Evolutionary conservation across 2,329 filamentous ascomycete genomes (phyloP), one percentile per base, ranked within the genome.

Genomic region (Cytospora schulzeri): DNA sequence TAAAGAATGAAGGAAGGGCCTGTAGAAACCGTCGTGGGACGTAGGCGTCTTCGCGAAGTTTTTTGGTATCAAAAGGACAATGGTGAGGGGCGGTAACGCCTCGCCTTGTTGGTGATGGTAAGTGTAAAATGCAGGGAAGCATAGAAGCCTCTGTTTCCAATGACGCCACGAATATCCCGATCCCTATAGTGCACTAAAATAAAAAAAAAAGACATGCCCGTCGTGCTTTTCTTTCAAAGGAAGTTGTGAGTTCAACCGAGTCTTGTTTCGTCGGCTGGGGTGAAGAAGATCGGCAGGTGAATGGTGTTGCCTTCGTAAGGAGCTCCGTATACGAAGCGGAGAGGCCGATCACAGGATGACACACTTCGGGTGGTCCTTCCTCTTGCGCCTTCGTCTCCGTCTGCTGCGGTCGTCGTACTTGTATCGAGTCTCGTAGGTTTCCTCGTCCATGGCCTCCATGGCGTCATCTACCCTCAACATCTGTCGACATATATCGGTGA

Each of bases 401-500:
- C 45, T 62, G 31, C 55, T 62, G 31, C 55, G 52, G 52, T 67
- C 65, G 45, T 65, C 50, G 41, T 60, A 48, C 62, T 64, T 62
- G 55, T 65, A 65, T 28, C 65, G 55, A 31, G 60, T 56, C 38
- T 62, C 60, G 60, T 54, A 62, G 12, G 60, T 62, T 31, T 64
- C 62, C 35, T 63, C 61, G n/a, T 63, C 61, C 61, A 63, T 53
- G 14, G 54, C 61, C 22, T 55, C 55, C 58, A 64, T 64, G 22
- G 60, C 64, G 71, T 88, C 86, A 67, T 94, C 91, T 71, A 88
- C 91, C 67, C 88, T 84, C 64, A 95, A 86, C 78, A 96, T 92
- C 76, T 95, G 91, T 66, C 91, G 85, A 73, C 91, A 94, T 63
- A 96, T 83, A 75, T 95, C 91, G 69, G 91, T 80, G 76, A 96